Evolutionary conservation across 2,329 filamentous ascomycete genomes (phyloP).

Genomic region (Diaporthe vaccinii): DNA sequence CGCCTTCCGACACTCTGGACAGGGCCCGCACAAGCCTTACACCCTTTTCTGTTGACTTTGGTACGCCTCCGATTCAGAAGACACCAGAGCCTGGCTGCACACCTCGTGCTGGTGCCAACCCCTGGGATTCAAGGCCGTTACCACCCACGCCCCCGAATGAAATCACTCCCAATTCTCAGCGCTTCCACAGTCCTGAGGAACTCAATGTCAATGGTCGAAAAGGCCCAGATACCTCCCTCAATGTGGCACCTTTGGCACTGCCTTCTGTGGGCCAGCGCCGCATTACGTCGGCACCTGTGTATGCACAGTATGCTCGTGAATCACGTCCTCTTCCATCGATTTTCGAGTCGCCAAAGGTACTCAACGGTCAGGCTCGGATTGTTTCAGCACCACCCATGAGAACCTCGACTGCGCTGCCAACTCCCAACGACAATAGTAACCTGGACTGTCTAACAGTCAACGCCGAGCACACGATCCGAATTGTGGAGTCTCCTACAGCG

Average conservation of each 20-base stretch:
- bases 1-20: constrained; percentile 42
- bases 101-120: constrained; percentile 34
- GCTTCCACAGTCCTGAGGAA: constrained; percentile 11
- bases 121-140: constrained; percentile 64
- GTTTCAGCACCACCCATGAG: constrained; percentile 59
- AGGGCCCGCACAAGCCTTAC: constrained; percentile 52
- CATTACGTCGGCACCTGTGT: constrained; percentile 64
- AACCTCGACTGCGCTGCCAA: constrained; percentile 38
- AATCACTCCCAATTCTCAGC: constrained; percentile 43
- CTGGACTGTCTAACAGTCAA: constrained; percentile 59
- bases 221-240: constrained; percentile 2
- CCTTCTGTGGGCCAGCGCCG: constrained; percentile 55
- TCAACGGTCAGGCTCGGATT: constrained; percentile 55
- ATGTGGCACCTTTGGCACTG: constrained; percentile 35
- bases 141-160: constrained; percentile 61
- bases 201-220: neutral
- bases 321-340: constrained; percentile 62
- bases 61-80: constrained; percentile 44
- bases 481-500: constrained; percentile 64
- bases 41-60: constrained; percentile 59
- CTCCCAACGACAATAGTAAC: constrained; percentile 51
- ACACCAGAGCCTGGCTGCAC: constrained; percentile 32
- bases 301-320: constrained; percentile 56
- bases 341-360: constrained; percentile 53
- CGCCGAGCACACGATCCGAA: constrained; percentile 66